A percentile compares a stretch with the other conserved stretches of the same genome.
These are phyloP conservation scores for Venturia effusa DNA, from an alignment of 2,329 filamentous ascomycete species.

Conservation along the genomic window DNA sequence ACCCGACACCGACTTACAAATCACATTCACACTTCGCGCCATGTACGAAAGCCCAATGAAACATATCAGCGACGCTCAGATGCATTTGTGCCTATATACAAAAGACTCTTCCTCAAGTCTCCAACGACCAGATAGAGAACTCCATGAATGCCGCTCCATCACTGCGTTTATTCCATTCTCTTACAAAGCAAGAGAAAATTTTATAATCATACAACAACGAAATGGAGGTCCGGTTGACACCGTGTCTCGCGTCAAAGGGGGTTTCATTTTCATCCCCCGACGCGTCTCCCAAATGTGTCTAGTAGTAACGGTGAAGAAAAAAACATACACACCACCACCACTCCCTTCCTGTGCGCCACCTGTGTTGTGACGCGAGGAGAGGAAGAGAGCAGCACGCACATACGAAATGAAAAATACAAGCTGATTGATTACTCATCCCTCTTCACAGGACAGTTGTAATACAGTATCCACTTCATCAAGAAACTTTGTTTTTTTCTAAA, in stretches of 20 bases:
- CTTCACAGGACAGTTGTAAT: neutral
- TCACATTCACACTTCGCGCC: no score
- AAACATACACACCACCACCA: neutral
- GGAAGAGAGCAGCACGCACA: neutral
- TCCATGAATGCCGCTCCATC: neutral
- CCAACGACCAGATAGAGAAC: neutral
- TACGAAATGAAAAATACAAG: neutral
- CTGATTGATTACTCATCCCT: neutral
- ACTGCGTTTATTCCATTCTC: neutral
- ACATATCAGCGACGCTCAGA: no score
- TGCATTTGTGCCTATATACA: neutral
- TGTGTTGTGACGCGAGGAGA: neutral
- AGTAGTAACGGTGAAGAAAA: slow-evolving; percentile 2
- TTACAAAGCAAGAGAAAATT: no score
- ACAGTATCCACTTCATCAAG: neutral
- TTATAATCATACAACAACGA: no score
- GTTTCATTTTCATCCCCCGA: slow-evolving; percentile 6
- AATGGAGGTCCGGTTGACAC: no score
- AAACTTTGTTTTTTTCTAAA: neutral
- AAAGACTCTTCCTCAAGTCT: neutral
- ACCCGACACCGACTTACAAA: no score
- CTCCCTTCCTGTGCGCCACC: neutral
- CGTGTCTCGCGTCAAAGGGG: no score
- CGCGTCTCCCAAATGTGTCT: neutral
- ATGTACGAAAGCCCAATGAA: no score